Evolutionary conservation across 1,284 basidiomycete genomes (phyloP), one percentile per base, ranked within the genome.

Genomic region (Ganoderma resinaceum): DNA sequence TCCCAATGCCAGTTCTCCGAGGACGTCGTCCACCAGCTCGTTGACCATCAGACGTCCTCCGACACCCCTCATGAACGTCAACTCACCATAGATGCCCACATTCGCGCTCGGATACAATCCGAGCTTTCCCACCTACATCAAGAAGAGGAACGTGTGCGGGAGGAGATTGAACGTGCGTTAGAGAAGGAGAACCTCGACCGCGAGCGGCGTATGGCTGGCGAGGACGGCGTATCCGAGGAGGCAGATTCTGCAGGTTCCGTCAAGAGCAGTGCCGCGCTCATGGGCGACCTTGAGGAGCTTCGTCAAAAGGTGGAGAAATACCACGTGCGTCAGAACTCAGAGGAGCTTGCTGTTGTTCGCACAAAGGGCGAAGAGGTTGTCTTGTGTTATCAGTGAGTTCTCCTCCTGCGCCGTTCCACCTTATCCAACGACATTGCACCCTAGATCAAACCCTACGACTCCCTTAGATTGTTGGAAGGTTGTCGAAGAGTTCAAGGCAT

Each of bases 161-260:
- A 82, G 63, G 86, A 93, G 78, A 93, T 95, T 61, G 89, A 92
- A 75, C 80, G 76, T 46, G 91, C 90, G 3, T 82, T 95, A 46
- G 91, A 94, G 81, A 91, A 89, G 80, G 93, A 95, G 81, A 95
- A 94, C 78, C 78, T 94, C 59, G 91, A 94, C 78, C 84, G 85
- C 66, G 93, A 94, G 79, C 83, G 82, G 71, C 76, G 76, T 40
- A 84, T 86, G 82, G 83, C 85, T 8, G 85, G 84, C 52, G 82
- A 82, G 43, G 77, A 76, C 69, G 79, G 76, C 46, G 75, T 65
- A 20, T 61, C 66, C 12, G 70, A 68, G 2, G 82, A 80, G 38
- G 79, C 75, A 37, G 68, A 71, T 12, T 71, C 77, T 20, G 78
- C 81, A 23, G 88, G 85, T 29, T 81, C 83, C 40, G 77, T 89